Base-by-base conservation (phyloP, 2,329 filamentous ascomycete species). In the Penicillium sp. region DNA sequence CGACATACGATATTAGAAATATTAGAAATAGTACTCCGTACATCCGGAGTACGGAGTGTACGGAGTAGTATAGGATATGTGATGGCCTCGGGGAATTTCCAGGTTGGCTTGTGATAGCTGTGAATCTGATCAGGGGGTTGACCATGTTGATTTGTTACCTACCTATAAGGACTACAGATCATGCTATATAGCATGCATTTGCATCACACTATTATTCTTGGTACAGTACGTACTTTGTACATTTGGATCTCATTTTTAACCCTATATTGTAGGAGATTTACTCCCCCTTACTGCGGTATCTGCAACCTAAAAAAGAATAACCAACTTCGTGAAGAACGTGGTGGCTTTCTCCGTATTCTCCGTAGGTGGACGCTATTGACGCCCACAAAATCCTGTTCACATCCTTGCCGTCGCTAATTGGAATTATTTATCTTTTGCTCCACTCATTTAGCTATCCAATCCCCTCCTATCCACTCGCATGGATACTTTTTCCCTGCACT, bases 401-500 rank as follows among this genome's bases (percentile, higher is more conserved):
- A 35, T 47, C 45, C 35, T 29, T 38, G 13, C 7, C 6, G 13
- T 45, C 15, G 21, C 19, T n/a, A 54, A 29, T 40, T 48, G 23
- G 19, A 54, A 48, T 54, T 23, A 54, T 43, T 42, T 27, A 12
- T 33, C 13, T 23, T 10, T 1, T 19, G 5, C 29, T 37, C 37
- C 37, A 51, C 25, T 23, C 19, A 29, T 29, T 29, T 7, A 29
- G 8, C 12, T 29, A 15, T 5, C 37, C 35, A 50, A 50, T 42
- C 45, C 23, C 4, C 4, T 21, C n/a, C 41, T 19, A 33, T 50
- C 45, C 15, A 37, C 23, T 21, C 6, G 4, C 12, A 50, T 19
- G 43, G 41, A 41, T 49, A 13, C 29, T 17, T 35, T 37, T 54
- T 58, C 56, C 57, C 58, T 51, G n/a, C n/a, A 48, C 33, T 40